Conservation (phyloP, 371 early-diverging fungal species). For the Quaeritorhiza haematococci region DNA sequence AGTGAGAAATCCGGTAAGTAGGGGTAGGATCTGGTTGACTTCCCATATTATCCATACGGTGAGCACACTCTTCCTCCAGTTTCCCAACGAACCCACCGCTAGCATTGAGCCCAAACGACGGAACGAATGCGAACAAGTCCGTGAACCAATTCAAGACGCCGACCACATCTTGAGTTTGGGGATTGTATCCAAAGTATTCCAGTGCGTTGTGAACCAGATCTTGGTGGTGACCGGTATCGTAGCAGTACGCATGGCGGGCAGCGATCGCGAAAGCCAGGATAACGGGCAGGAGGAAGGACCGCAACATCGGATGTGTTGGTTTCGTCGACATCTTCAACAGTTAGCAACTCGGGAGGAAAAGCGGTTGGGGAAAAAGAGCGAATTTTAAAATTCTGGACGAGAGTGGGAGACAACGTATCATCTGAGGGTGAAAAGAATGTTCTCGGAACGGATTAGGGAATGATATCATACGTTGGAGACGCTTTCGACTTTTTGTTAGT, state of each 20-base stretch:
- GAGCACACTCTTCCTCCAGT: no score
- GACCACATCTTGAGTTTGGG: slow-evolving; percentile 2
- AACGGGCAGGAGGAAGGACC: no score
- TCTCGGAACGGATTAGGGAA: no score
- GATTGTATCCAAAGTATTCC: slow-evolving; percentile 6
- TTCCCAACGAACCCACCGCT: no score
- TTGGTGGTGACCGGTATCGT: slow-evolving; percentile 20
- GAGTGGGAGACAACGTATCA: no score
- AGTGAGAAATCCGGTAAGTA: not conserved
- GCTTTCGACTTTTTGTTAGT: no score
- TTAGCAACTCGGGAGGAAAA: not conserved
- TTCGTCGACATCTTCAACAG: not conserved
- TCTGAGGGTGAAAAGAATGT: no score
- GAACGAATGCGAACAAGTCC: slow-evolving; percentile 14
- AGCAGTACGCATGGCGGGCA: not conserved
- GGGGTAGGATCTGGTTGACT: not conserved
- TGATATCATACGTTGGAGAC: no score
- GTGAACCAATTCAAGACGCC: slow-evolving; percentile 15
- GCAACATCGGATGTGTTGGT: not conserved
- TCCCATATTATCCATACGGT: no score
- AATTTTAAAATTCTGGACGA: no score
- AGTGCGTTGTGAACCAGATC: slow-evolving; percentile 13
- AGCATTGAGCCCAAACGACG: no score
- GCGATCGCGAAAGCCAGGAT: not conserved
- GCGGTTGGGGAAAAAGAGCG: no score